Evolutionary conservation across 164 flowering plant genomes (phyloP), one percentile per base, ranked within the genome.

Genomic region (Protea cynaroides): DNA sequence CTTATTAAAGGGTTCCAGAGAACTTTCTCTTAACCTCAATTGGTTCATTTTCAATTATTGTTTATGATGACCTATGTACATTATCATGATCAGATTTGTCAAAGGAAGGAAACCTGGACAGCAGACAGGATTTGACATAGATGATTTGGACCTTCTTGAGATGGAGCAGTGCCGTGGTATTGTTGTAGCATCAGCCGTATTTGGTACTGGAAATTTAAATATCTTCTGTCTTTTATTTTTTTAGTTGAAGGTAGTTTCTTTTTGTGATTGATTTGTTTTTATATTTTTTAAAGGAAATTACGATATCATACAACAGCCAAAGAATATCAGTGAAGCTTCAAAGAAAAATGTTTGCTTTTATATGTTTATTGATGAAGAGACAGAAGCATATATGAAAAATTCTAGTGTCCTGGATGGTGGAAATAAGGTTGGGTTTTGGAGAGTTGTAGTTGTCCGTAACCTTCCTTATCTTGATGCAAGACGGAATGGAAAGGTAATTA

Each of bases 281-380:
- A 17, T 47, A 22, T 59, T 67, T 3, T 44, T 65, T 2, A 37
- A 17, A 90, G 97, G 96, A 69, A 89, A 86, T 71, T 94, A 84
- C 80, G 98, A 94, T 70, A 58, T 84, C 47, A 79, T 94, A 62
- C 93, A 86, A 57, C 93, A 94, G 70, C 99, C 97, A 15, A 75
- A 56, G 63, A 85, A 88, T 64, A 80, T 89, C 61, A 84, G 96
- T 80, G 83, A 83, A 61, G 65, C 63, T 53, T 78, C 99, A 57
- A 81, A 69, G 75, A 70, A 70, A 69, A 75, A 74, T 68, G 74
- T 86, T 56, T 86, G 85, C 50, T 94, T 94, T 63, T 89, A 66
- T 68, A 89, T 94, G 97, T 94, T 94, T 76, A 71, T 94, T 64
- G 99, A 94, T 80, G 96, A 89, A 71, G 92, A 87, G 66, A 94